phyloP scores from a whole-genome alignment of 2,329 filamentous ascomycete genomes.

The Meredithiella fracta region DNA sequence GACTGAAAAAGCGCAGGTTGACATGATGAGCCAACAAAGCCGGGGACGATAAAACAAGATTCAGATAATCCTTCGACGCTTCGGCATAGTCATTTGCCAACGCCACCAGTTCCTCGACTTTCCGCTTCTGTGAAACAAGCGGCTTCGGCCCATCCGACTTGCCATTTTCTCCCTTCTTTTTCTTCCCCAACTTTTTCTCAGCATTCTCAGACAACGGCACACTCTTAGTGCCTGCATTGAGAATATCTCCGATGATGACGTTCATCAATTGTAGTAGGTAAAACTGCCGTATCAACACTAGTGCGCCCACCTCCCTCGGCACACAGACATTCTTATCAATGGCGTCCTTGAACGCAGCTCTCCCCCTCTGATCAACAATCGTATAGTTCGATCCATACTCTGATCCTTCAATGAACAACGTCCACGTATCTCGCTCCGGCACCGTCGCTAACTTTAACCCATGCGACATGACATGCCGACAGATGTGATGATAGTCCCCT shows the following conservation, averaged over 20 bases:
- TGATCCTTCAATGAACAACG: slow-evolving; percentile 22
- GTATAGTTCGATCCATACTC: slow-evolving; percentile 24
- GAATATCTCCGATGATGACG: slow-evolving; percentile 27
- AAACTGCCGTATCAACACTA: slow-evolving; percentile 26
- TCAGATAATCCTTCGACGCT: slow-evolving; percentile 22
- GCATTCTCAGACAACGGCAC: not conserved
- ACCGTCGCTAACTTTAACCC: not conserved
- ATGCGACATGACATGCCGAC: slow-evolving; percentile 15
- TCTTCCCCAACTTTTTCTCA: not conserved
- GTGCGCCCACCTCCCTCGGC: slow-evolving; percentile 20
- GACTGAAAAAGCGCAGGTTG: slow-evolving; percentile 24
- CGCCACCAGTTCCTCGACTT: slow-evolving; percentile 20
- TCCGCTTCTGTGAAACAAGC: slow-evolving; percentile 13
- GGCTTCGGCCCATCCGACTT: slow-evolving; percentile 16
- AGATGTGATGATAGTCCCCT: slow-evolving; percentile 24
- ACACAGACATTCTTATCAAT: slow-evolving; percentile 18
- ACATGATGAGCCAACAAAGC: slow-evolving; percentile 21
- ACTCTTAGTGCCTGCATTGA: slow-evolving; percentile 22
- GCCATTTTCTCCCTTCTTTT: slow-evolving; percentile 1
- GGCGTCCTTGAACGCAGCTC: slow-evolving; percentile 16
- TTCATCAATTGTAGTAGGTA: slow-evolving; percentile 24
- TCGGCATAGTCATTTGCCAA: slow-evolving; percentile 22
- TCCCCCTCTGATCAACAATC: slow-evolving; percentile 12
- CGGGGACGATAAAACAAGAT: slow-evolving; percentile 21
- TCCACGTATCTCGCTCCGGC: slow-evolving; percentile 17